Percentiles rank a stretch among this genome's conserved stretches.
These are phyloP conservation scores for Lasiosphaeriaceae sp. DNA, from an alignment of 495 filamentous ascomycete species.

Conservation along the genomic window DNA sequence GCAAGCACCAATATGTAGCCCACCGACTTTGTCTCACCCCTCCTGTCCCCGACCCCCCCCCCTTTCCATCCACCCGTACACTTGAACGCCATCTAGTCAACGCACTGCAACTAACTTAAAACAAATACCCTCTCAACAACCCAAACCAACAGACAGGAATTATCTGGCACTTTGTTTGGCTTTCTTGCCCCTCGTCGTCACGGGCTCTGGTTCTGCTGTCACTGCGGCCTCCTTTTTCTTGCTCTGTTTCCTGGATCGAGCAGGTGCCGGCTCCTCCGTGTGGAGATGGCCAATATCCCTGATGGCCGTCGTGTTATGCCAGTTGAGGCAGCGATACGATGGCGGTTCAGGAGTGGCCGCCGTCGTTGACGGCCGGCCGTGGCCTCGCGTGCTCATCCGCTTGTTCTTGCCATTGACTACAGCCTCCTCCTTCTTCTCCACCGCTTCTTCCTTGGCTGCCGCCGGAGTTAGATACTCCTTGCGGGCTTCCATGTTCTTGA, in stretches of 20 bases:
- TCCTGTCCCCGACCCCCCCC: too few relatives aligned
- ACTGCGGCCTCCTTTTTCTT: conserved; percentile 30
- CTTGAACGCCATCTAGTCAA: too few relatives aligned
- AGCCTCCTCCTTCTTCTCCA: conserved; percentile 47
- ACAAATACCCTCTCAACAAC: background rate
- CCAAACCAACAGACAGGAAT: background rate
- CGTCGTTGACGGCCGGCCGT: conserved; percentile 55
- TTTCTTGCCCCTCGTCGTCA: conserved; percentile 19
- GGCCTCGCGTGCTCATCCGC: conserved; percentile 69
- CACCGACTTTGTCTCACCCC: too few relatives aligned
- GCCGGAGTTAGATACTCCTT: conserved; percentile 61
- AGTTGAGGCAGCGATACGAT: conserved; percentile 68
- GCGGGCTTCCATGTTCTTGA: conserved; percentile 73
- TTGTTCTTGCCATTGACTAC: conserved; percentile 38
- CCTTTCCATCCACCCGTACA: too few relatives aligned
- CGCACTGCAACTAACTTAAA: background rate
- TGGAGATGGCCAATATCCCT: conserved; percentile 79
- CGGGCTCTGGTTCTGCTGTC: conserved; percentile 12
- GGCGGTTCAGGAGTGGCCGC: conserved; percentile 51
- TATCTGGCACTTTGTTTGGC: conserved; percentile 6
- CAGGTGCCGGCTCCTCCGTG: conserved; percentile 66
- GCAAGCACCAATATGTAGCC: too few relatives aligned
- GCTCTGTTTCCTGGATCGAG: conserved; percentile 55
- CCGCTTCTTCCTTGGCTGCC: conserved; percentile 46
- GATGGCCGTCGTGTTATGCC: conserved; percentile 76